Percentiles rank a stretch among this genome's conserved stretches.
phyloP scores from a whole-genome alignment of 1,284 basidiomycete species.

The Heterobasidion irregulare region DNA sequence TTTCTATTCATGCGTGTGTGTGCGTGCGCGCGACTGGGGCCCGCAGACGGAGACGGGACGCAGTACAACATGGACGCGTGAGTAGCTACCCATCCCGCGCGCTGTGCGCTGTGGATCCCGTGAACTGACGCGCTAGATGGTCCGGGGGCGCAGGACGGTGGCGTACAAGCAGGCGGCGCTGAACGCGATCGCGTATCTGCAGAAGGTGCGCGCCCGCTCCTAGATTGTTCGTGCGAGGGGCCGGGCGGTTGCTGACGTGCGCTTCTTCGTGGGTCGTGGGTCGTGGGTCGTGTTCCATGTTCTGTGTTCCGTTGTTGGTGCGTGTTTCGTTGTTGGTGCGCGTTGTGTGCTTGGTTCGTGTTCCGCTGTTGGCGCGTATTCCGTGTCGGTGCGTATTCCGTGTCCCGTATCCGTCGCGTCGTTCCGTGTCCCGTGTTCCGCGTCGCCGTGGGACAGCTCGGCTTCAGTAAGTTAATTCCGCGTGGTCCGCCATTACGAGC shows the following conservation, averaged over 20 bases:
- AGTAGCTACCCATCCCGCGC: too few species aligned
- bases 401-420: too few species aligned
- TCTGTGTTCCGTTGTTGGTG: too few species aligned
- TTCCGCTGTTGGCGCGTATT: neutral
- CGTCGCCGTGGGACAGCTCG: constrained; percentile 30
- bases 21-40: neutral
- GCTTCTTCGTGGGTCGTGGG: too few species aligned
- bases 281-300: too few species aligned
- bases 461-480: constrained; percentile 48
- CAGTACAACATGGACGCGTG: constrained; percentile 76
- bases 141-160: constrained; percentile 39
- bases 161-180: constrained; percentile 76
- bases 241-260: neutral
- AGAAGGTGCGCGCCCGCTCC: constrained; percentile 59
- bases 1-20: too few species aligned
- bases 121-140: neutral
- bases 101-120: too few species aligned
- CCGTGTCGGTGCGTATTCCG: neutral
- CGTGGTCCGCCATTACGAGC: neutral
- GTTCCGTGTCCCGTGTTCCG: too few species aligned
- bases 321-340: too few species aligned
- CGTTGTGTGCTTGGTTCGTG: too few species aligned
- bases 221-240: too few species aligned
- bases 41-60: constrained; percentile 58
- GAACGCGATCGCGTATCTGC: constrained; percentile 68